Conservation (phyloP, 2,329 filamentous ascomycete genomes). For the Calonectria hawksworthii region DNA sequence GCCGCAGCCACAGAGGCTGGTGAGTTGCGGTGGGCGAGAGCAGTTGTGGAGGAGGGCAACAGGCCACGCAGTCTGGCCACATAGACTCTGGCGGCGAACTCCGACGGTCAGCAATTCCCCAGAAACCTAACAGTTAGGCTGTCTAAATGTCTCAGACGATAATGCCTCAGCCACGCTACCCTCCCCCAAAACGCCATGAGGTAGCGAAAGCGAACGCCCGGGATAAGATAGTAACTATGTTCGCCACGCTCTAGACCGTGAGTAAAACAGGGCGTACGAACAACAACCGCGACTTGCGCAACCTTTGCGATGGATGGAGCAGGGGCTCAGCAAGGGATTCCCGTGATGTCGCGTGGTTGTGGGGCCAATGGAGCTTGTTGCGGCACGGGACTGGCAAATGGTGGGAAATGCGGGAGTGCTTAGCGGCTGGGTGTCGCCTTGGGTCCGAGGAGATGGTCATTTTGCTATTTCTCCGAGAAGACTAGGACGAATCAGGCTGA, state of each 20-base stretch:
- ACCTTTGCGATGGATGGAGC: not conserved
- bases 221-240: not conserved
- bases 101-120: not conserved
- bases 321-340: not conserved
- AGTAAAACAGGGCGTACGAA: not conserved
- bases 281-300: not conserved
- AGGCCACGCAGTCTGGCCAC: not conserved
- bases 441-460: not conserved
- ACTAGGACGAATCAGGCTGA: not conserved
- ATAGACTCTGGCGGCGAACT: not conserved
- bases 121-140: not conserved
- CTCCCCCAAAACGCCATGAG: not conserved
- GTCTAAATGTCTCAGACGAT: not conserved
- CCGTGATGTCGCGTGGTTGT: too few relatives aligned
- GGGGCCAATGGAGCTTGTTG: not conserved
- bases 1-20: not conserved
- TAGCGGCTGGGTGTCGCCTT: not conserved
- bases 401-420: not conserved
- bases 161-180: not conserved
- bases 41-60: not conserved
- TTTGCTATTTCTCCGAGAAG: not conserved
- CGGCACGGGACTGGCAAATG: not conserved
- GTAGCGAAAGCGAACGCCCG: not conserved
- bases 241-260: not conserved
- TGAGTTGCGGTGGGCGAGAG: not conserved